These are phyloP conservation scores for Teunomyces stri DNA, from an alignment of 805 yeast genomes.

Conservation along the genomic window DNA sequence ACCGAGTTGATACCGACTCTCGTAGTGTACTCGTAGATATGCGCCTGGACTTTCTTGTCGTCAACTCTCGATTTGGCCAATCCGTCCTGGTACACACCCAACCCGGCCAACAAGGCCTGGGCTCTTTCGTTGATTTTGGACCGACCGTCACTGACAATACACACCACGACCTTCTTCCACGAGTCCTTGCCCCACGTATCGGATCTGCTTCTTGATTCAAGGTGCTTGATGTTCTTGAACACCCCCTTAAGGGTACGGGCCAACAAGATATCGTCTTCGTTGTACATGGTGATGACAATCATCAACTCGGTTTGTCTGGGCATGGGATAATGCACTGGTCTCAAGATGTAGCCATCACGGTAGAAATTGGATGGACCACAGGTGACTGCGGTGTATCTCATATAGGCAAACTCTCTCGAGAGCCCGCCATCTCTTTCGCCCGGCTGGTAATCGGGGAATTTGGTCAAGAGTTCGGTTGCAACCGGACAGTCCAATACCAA, in stretches of 20 bases:
- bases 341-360: slow-evolving; percentile 52
- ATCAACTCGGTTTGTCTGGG: slow-evolving; percentile 59
- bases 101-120: slow-evolving; percentile 60
- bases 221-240: slow-evolving; percentile 61
- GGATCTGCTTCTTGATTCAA: slow-evolving; percentile 45
- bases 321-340: slow-evolving; percentile 53
- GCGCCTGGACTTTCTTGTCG: slow-evolving; percentile 60
- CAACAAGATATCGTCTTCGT: slow-evolving; percentile 61
- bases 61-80: slow-evolving; percentile 59
- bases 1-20: slow-evolving; percentile 47
- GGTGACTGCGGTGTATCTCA: slow-evolving; percentile 64
- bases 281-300: slow-evolving; percentile 64
- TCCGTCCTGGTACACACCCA: slow-evolving; percentile 67
- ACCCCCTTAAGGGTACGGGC: slow-evolving; percentile 64
- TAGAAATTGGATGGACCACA: slow-evolving; percentile 67
- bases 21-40: slow-evolving; percentile 65
- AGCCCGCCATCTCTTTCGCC: slow-evolving; percentile 38
- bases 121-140: slow-evolving; percentile 63
- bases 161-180: slow-evolving; percentile 63
- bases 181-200: slow-evolving; percentile 49
- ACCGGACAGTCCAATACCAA: slow-evolving; percentile 88
- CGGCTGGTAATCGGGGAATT: slow-evolving; percentile 39
- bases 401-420: slow-evolving; percentile 55
- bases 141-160: slow-evolving; percentile 63
- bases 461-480: slow-evolving; percentile 58